These are phyloP conservation scores for Eucalyptus regnans DNA, from an alignment of 345 rosid genomes.

Conservation along the genomic window DNA sequence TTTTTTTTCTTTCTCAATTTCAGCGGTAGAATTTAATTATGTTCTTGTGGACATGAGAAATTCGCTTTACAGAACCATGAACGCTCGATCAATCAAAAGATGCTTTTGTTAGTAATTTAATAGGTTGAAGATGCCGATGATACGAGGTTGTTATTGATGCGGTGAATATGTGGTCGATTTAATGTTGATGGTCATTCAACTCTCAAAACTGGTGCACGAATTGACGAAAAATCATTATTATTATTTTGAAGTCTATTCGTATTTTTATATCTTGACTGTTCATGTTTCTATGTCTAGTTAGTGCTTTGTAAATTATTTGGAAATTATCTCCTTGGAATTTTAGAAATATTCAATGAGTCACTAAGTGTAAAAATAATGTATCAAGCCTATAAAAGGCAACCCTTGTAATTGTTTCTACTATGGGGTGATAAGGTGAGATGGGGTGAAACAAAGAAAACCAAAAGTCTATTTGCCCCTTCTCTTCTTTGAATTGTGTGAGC, in stretches of 20 bases:
- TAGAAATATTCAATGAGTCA: neutral
- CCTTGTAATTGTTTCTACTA: neutral
- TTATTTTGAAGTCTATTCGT: too few species aligned
- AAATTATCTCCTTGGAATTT: too few species aligned
- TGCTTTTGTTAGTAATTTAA: neutral
- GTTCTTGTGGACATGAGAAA: neutral
- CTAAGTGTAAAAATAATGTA: neutral
- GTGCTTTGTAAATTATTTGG: neutral
- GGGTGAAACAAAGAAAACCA: neutral
- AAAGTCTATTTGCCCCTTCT: neutral
- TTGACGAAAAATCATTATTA: neutral
- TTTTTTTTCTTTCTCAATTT: too few species aligned
- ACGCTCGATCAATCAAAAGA: neutral
- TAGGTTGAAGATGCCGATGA: neutral
- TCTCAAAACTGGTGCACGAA: too few species aligned
- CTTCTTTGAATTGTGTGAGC: neutral
- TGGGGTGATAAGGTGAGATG: neutral
- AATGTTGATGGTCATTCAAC: neutral
- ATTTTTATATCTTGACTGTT: neutral
- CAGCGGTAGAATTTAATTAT: neutral
- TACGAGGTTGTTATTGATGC: neutral
- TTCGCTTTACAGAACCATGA: neutral
- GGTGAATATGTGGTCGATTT: neutral
- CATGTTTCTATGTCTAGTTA: neutral
- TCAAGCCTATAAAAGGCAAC: neutral